phyloP scores from a whole-genome alignment of 208 protist species.

The Entamoeba moshkovskii region DNA sequence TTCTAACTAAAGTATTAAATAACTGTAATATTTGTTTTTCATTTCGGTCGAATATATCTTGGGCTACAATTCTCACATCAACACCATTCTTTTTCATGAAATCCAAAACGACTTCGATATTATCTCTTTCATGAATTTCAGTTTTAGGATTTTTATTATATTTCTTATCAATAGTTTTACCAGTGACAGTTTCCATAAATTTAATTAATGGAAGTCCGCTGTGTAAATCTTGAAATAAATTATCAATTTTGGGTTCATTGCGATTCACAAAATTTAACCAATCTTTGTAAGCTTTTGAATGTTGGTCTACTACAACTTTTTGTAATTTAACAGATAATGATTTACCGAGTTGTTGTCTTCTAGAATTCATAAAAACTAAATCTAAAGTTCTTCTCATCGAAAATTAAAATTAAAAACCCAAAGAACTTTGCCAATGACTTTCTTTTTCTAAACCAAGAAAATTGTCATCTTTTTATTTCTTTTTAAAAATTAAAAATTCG shows the following conservation, averaged over 20 bases:
- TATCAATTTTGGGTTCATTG: not conserved
- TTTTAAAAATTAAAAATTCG: no score
- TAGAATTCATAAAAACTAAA: no score
- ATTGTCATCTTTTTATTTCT: no score
- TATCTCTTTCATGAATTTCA: not conserved
- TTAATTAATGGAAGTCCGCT: not conserved
- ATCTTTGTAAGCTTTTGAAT: not conserved
- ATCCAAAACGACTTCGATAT: not conserved
- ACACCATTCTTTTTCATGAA: not conserved
- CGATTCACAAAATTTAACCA: not conserved
- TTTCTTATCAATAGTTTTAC: not conserved
- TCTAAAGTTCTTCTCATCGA: no score
- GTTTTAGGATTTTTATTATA: not conserved
- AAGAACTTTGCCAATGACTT: no score
- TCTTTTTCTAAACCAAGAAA: no score
- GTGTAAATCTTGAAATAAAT: not conserved
- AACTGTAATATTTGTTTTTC: not conserved
- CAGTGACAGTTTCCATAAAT: not conserved
- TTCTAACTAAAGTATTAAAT: not conserved
- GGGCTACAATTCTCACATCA: not conserved
- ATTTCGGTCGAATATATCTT: not conserved
- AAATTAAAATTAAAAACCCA: no score
- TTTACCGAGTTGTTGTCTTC: not conserved
- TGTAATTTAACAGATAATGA: not conserved
- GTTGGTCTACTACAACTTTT: not conserved